Percentiles rank a stretch among this genome's conserved stretches.
Conservation (phyloP, 2,329 filamentous ascomycete genomes). For the Chaetomium sp. region DNA sequence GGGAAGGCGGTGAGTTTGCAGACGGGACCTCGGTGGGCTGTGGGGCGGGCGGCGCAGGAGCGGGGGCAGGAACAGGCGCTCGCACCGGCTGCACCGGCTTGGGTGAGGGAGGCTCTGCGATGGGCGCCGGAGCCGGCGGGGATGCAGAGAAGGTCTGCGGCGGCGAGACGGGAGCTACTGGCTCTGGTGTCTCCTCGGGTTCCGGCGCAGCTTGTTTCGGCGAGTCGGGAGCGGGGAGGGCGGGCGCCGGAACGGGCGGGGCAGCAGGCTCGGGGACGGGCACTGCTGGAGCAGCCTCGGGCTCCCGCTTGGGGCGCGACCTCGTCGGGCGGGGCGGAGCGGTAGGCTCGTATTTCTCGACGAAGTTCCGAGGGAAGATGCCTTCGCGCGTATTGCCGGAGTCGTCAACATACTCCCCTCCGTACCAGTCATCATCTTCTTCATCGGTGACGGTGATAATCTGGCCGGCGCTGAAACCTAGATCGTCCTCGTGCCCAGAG, state of each 20-base stretch:
- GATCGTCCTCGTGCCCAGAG: constrained; percentile 92
- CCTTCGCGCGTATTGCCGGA: constrained; percentile 75
- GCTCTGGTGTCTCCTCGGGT: constrained; percentile 35
- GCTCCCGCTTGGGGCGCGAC: constrained; percentile 68
- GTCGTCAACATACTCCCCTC: constrained; percentile 81
- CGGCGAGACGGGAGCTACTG: constrained; percentile 35
- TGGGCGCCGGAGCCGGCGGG: constrained; percentile 34
- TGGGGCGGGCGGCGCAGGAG: constrained; percentile 38
- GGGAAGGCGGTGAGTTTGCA: constrained; percentile 44
- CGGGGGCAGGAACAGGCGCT: constrained; percentile 42
- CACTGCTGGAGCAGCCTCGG: constrained; percentile 39
- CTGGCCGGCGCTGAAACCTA: constrained; percentile 81
- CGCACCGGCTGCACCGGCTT: constrained; percentile 44
- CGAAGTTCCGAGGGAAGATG: constrained; percentile 95
- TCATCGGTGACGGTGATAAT: constrained; percentile 91
- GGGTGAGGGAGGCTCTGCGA: constrained; percentile 34
- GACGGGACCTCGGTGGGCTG: constrained; percentile 41
- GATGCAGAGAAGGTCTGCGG: constrained; percentile 35
- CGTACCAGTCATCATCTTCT: constrained; percentile 94
- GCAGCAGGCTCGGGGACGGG: constrained; percentile 29
- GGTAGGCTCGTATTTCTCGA: constrained; percentile 91
- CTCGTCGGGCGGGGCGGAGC: constrained; percentile 84
- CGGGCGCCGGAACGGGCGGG: constrained; percentile 24
- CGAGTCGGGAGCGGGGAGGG: constrained; percentile 30
- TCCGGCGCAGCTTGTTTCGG: constrained; percentile 38